These are phyloP conservation scores for Phlegmacium glaucopus DNA, from an alignment of 768 basidiomycete species.

Conservation along the genomic window DNA sequence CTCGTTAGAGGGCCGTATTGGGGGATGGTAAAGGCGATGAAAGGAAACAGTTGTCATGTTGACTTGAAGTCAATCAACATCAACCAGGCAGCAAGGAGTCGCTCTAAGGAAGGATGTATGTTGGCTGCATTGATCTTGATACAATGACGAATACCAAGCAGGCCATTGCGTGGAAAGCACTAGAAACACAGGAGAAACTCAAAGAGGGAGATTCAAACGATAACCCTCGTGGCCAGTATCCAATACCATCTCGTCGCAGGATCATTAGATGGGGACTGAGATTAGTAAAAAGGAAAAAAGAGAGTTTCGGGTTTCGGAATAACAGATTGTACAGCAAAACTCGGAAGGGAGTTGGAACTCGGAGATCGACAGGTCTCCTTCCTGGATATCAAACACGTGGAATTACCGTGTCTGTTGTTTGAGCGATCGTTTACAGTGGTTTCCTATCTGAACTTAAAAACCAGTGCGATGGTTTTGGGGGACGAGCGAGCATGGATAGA, in stretches of 20 bases:
- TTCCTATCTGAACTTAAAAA: slow-evolving; percentile 2
- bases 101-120: slow-evolving; percentile 8
- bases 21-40: slow-evolving; percentile 19
- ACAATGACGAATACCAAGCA: slow-evolving; percentile 3
- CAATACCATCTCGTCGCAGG: slow-evolving; percentile 13
- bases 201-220: slow-evolving; percentile 3
- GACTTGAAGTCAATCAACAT: not conserved
- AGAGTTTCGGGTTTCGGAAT: slow-evolving; percentile 12
- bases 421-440: slow-evolving; percentile 4
- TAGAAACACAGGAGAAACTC: slow-evolving; percentile 8
- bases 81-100: slow-evolving; percentile 5
- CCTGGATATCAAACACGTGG: slow-evolving; percentile 15
- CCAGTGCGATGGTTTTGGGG: slow-evolving; percentile 6
- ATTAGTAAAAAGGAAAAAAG: slow-evolving; percentile 9
- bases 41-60: slow-evolving; percentile 12
- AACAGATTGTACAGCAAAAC: slow-evolving; percentile 1
- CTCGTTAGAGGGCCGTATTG: not conserved
- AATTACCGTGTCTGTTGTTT: slow-evolving; percentile 1
- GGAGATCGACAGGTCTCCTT: not conserved
- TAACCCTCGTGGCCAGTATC: slow-evolving; percentile 9
- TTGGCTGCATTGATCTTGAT: slow-evolving; percentile 8
- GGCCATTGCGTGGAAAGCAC: slow-evolving; percentile 8
- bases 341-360: slow-evolving; percentile 5
- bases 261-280: slow-evolving; percentile 9
- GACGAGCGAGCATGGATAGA: slow-evolving; percentile 7